Evolutionary conservation across 2,329 filamentous ascomycete species (phyloP), one percentile per base, ranked within the genome.

Genomic region (Blastomyces silverae): DNA sequence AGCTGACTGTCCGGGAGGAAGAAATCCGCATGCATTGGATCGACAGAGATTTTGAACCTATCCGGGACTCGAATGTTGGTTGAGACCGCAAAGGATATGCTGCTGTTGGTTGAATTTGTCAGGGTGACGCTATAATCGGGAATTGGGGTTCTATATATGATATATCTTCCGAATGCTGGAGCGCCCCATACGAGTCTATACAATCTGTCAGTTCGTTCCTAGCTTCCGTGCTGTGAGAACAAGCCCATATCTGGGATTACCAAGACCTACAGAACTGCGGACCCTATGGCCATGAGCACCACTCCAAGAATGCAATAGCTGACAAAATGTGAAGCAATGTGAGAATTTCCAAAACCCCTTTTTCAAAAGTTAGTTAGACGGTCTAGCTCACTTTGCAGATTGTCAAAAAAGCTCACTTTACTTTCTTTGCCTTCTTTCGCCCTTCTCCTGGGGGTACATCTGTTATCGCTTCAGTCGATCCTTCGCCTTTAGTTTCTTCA

Each of bases 281-380:
- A 28, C 25, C 61, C 61, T 8, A 42, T 50, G 13, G 34, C 50
- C 22, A 56, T 17, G 28, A 63, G 61, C 11, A 63, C 34, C 28
- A 63, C 61, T 39, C 61, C 61, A 34, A 63, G 1, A 28, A 56
- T 20, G 20, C 61, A 50, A 56, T 56, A 63, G 25, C 61, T 56
- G n/a, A 34, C 22, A 37, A 63, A 44, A 37, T 63, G 25, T 17
- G 25, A 52, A 50, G 61, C 50, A 20, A 63, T 44, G 22, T 63
- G 50, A 63, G 61, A 63, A 56, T 63, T 63, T 13, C 48, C 61
- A 44, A 63, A 55, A 15, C 61, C 61, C n/a, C 61, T 63, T 55
- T 17, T 15, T 22, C 13, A 63, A 63, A 20, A 39, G 28, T 63
- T 56, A 63, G 48, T 22, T 46, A 10, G 53, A 8, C 15, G 22